Evolutionary conservation across 2,329 filamentous ascomycete species (phyloP).

Genomic region (Pyrenophora tritici-repentis): DNA sequence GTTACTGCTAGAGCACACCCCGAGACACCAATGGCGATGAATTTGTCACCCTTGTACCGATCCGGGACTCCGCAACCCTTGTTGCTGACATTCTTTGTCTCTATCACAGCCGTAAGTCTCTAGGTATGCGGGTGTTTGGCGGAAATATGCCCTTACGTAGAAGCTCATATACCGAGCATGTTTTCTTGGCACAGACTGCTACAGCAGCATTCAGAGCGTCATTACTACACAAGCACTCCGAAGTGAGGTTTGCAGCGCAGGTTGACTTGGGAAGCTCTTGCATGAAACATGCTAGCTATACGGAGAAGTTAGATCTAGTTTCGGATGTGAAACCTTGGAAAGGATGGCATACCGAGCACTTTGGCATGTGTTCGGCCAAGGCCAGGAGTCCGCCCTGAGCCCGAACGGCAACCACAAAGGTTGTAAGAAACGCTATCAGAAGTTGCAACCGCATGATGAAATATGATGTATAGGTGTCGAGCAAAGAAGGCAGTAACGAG

Average conservation of each 20-base stretch:
- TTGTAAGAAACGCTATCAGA: constrained; percentile 7
- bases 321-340: background rate
- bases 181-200: constrained; percentile 41
- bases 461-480: background rate
- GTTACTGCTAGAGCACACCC: constrained; percentile 41
- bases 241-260: constrained; percentile 46
- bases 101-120: constrained; percentile 13
- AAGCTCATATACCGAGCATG: constrained; percentile 46
- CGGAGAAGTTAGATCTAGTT: constrained; percentile 3
- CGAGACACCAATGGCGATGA: constrained; percentile 36
- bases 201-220: constrained; percentile 38
- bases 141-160: constrained; percentile 26
- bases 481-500: background rate
- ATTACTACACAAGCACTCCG: constrained; percentile 49
- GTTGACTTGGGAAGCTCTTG: constrained; percentile 39
- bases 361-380: constrained; percentile 21
- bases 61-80: constrained; percentile 45
- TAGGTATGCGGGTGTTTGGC: background rate
- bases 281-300: constrained; percentile 25
- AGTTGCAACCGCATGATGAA: constrained; percentile 13
- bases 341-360: constrained; percentile 21
- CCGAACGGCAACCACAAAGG: constrained; percentile 10
- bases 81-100: constrained; percentile 47
- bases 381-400: constrained; percentile 17
- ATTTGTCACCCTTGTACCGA: constrained; percentile 38